A percentile compares a stretch with the other conserved stretches of the same genome.
Conservation (phyloP, 345 rosid species). For the Eutrema yunnanense region DNA sequence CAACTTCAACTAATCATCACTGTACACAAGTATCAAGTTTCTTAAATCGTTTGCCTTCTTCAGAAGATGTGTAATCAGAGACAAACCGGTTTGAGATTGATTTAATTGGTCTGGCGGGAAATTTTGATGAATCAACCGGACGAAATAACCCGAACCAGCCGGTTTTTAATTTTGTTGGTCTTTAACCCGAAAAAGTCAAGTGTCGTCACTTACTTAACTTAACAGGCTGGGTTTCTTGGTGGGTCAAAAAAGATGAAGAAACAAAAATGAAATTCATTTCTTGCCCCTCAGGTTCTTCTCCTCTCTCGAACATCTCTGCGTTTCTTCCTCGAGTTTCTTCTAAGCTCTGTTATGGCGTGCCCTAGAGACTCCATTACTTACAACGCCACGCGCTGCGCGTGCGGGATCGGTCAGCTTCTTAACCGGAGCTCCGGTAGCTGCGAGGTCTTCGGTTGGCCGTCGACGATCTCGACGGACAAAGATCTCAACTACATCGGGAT, state of each 20-base stretch:
- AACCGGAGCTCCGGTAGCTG: conserved; percentile 46
- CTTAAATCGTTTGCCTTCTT: neutral
- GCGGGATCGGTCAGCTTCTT: conserved; percentile 59
- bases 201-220: neutral
- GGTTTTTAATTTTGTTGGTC: neutral
- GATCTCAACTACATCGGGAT: conserved; percentile 42
- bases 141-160: neutral
- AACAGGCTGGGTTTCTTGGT: conserved; percentile 19
- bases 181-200: neutral
- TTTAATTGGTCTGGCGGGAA: neutral
- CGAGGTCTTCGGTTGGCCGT: conserved; percentile 35
- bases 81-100: neutral
- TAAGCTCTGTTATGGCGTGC: conserved; percentile 43
- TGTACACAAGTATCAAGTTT: too few relatives aligned
- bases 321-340: conserved; percentile 1
- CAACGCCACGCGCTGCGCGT: conserved; percentile 74
- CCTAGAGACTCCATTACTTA: conserved; percentile 51
- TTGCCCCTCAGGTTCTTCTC: conserved; percentile 18
- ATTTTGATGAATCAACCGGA: neutral
- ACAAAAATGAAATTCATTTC: conserved; percentile 5
- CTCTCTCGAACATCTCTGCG: neutral
- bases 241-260: neutral
- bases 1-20: too few relatives aligned
- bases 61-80: neutral
- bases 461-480: conserved; percentile 37